Evolutionary conservation across 192 early-diverging fungal species (phyloP).

Genomic region (Coemansia sp.): DNA sequence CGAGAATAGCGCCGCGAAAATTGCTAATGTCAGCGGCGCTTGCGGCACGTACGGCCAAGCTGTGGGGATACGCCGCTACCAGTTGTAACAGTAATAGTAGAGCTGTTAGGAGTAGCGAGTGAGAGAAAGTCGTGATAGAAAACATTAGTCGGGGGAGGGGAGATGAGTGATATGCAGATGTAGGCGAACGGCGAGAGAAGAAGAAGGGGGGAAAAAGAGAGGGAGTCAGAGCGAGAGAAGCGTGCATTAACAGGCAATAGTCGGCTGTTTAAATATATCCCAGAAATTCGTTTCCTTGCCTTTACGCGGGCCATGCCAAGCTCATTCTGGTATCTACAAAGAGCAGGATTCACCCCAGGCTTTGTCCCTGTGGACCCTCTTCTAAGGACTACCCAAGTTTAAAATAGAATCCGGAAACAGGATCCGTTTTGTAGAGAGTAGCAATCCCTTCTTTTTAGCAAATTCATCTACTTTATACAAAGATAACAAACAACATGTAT

Average conservation of each 20-base stretch:
- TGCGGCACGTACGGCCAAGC: constrained; percentile 11
- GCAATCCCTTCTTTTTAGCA: neutral
- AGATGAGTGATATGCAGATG: neutral
- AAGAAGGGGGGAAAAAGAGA: neutral
- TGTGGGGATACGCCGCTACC: neutral
- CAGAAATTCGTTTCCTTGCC: neutral
- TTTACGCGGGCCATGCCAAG: neutral
- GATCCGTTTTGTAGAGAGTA: neutral
- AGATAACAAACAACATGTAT: neutral
- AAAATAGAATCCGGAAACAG: neutral
- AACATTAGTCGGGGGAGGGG: neutral
- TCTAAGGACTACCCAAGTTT: neutral
- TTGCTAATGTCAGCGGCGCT: constrained; percentile 13
- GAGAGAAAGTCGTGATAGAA: neutral
- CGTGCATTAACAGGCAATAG: neutral
- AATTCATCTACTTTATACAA: neutral
- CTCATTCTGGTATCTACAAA: neutral
- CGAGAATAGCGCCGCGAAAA: constrained; percentile 33
- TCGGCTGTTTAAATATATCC: neutral
- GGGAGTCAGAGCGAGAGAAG: neutral
- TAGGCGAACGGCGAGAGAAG: neutral
- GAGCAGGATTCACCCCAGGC: neutral
- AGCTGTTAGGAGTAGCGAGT: neutral
- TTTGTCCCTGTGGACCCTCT: neutral
- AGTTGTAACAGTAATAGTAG: neutral